phyloP scores from a whole-genome alignment of 1,139 yeast genomes.

The Pichia cactophila region DNA sequence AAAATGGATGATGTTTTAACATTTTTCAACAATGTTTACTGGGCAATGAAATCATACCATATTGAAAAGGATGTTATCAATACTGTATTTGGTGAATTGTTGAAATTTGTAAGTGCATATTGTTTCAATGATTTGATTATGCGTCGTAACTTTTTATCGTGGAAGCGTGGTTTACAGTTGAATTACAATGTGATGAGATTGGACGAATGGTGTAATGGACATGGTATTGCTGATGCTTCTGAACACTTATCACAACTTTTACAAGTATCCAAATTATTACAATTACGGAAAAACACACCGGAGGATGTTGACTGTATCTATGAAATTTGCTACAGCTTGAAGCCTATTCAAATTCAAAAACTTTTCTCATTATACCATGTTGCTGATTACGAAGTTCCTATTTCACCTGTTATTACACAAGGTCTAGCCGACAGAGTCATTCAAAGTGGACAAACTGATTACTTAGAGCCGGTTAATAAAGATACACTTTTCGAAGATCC shows the following conservation, averaged over 20 bases:
- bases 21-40: slow-evolving; percentile 82
- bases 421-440: slow-evolving; percentile 82
- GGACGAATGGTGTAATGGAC: slow-evolving; percentile 98
- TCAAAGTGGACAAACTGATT: slow-evolving; percentile 55
- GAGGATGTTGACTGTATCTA: slow-evolving; percentile 90
- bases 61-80: slow-evolving; percentile 80
- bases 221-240: slow-evolving; percentile 87
- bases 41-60: slow-evolving; percentile 90
- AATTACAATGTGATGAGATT: slow-evolving; percentile 93
- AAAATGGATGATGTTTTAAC: slow-evolving; percentile 94
- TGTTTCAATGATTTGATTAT: slow-evolving; percentile 94
- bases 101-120: slow-evolving; percentile 83
- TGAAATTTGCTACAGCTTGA: slow-evolving; percentile 90
- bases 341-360: slow-evolving; percentile 91
- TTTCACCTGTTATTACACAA: slow-evolving; percentile 74
- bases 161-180: slow-evolving; percentile 97
- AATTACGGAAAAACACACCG: slow-evolving; percentile 80
- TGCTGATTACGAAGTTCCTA: slow-evolving; percentile 94
- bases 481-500: slow-evolving; percentile 85
- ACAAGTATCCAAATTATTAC: slow-evolving; percentile 91
- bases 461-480: slow-evolving; percentile 61
- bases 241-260: slow-evolving; percentile 78
- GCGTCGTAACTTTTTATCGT: slow-evolving; percentile 90
- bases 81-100: slow-evolving; percentile 76
- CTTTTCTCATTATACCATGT: slow-evolving; percentile 81